phyloP scores from a whole-genome alignment of 140 eudicot genomes.

The Anethum foeniculum region DNA sequence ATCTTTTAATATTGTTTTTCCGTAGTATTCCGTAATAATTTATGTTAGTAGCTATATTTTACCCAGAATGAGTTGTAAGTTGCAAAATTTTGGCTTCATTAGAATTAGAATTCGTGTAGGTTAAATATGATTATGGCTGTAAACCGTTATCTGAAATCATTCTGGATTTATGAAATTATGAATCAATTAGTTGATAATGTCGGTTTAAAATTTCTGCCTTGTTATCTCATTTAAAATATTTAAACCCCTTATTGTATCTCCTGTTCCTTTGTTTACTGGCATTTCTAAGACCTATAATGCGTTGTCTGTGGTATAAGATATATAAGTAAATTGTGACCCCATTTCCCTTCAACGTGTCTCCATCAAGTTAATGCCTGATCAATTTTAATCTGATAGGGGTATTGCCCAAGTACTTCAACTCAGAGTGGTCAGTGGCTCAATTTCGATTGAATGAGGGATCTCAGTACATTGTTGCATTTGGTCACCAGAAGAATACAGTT shows the following conservation, averaged over 20 bases:
- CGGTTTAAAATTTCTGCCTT: neutral
- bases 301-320: neutral
- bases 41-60: too few relatives aligned
- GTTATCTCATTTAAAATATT: neutral
- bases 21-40: too few relatives aligned
- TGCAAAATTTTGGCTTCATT: too few relatives aligned
- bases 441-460: conserved; percentile 71
- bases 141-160: neutral
- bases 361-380: neutral
- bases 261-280: neutral
- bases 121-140: neutral
- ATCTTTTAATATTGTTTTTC: too few relatives aligned
- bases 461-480: conserved; percentile 76
- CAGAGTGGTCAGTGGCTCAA: conserved; percentile 97
- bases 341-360: neutral
- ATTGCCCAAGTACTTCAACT: conserved; percentile 83
- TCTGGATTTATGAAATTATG: neutral
- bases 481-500: conserved; percentile 78
- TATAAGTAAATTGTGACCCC: neutral
- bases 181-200: neutral
- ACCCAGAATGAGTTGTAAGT: too few relatives aligned
- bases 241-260: neutral
- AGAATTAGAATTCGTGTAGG: too few relatives aligned
- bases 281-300: neutral
- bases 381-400: conserved; percentile 48